Conservation (phyloP, 768 basidiomycete genomes). For the Xerocomus brunneocitrinus region DNA sequence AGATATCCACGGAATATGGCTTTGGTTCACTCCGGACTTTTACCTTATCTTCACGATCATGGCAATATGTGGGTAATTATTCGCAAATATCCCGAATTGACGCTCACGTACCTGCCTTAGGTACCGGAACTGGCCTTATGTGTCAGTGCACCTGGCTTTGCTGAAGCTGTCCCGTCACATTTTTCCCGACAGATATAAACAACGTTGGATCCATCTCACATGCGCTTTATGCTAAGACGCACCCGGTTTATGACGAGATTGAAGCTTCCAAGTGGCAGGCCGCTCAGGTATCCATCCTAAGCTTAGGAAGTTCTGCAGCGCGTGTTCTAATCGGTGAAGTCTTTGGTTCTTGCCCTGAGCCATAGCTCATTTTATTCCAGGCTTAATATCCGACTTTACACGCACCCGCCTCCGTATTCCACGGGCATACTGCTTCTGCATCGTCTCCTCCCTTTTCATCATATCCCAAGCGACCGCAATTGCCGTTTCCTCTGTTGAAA, state of each 20-base stretch:
- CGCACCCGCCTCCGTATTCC: conserved; percentile 56
- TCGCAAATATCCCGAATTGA: not conserved
- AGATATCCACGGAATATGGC: conserved; percentile 50
- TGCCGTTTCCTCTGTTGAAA: conserved; percentile 48
- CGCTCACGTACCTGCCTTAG: conserved; percentile 28
- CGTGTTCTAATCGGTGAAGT: conserved; percentile 66
- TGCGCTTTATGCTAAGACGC: conserved; percentile 57
- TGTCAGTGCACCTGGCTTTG: conserved; percentile 40
- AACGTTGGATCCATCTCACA: conserved; percentile 78
- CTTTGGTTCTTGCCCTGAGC: not conserved
- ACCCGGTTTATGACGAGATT: conserved; percentile 57
- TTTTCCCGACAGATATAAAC: conserved; percentile 60
- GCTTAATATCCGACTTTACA: conserved; percentile 60
- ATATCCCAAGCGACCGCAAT: conserved; percentile 64
- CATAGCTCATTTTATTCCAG: conserved; percentile 30
- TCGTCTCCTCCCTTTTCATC: conserved; percentile 66
- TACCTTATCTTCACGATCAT: conserved; percentile 57
- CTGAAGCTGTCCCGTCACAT: not conserved
- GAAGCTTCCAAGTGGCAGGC: conserved; percentile 75
- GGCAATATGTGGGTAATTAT: conserved; percentile 45
- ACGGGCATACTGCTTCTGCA: conserved; percentile 62
- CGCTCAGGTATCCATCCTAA: conserved; percentile 77
- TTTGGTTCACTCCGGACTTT: conserved; percentile 56
- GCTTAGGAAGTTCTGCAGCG: conserved; percentile 75
- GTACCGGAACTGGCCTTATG: conserved; percentile 74